Evolutionary conservation across 1,284 basidiomycete genomes (phyloP).

Genomic region (Vanrija sp.): DNA sequence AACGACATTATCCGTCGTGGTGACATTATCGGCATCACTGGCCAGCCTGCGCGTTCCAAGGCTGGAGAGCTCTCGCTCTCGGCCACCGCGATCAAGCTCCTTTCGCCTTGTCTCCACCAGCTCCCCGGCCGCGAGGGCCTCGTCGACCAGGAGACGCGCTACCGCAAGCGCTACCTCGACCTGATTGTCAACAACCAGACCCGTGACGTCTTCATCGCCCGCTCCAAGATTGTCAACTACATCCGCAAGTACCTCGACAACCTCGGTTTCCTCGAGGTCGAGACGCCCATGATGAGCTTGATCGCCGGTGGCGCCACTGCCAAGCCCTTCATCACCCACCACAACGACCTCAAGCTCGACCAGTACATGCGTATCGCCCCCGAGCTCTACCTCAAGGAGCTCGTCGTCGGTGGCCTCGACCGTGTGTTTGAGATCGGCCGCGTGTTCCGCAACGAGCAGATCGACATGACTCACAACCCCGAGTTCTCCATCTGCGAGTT

Average conservation of each 20-base stretch:
- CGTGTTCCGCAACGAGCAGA: slow-evolving; percentile 97
- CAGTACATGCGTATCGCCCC: slow-evolving; percentile 98
- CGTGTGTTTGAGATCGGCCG: slow-evolving; percentile 98
- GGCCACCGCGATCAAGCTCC: slow-evolving; percentile 75
- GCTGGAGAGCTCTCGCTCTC: slow-evolving; percentile 93
- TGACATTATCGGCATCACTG: slow-evolving; percentile 91
- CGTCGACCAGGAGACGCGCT: slow-evolving; percentile 94
- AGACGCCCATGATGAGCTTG: slow-evolving; percentile 98
- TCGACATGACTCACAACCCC: slow-evolving; percentile 96
- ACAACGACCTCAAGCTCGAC: slow-evolving; percentile 97
- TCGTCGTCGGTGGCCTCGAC: slow-evolving; percentile 94
- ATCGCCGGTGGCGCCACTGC: slow-evolving; percentile 96
- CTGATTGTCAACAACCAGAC: slow-evolving; percentile 92
- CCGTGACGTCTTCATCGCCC: slow-evolving; percentile 85
- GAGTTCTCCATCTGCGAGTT: slow-evolving; percentile 99
- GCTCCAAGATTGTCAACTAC: slow-evolving; percentile 83
- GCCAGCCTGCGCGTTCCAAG: slow-evolving; percentile 86
- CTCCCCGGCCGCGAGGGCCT: slow-evolving; percentile 78
- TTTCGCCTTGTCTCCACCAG: slow-evolving; percentile 94
- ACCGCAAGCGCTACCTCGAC: slow-evolving; percentile 98
- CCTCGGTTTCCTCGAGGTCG: slow-evolving; percentile 96
- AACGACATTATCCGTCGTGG: slow-evolving; percentile 91
- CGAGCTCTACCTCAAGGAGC: slow-evolving; percentile 96
- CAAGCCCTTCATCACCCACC: slow-evolving; percentile 97
- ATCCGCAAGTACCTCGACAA: slow-evolving; percentile 85